Base-by-base conservation (phyloP, 495 filamentous ascomycete species). In the Aspergillus leporis region DNA sequence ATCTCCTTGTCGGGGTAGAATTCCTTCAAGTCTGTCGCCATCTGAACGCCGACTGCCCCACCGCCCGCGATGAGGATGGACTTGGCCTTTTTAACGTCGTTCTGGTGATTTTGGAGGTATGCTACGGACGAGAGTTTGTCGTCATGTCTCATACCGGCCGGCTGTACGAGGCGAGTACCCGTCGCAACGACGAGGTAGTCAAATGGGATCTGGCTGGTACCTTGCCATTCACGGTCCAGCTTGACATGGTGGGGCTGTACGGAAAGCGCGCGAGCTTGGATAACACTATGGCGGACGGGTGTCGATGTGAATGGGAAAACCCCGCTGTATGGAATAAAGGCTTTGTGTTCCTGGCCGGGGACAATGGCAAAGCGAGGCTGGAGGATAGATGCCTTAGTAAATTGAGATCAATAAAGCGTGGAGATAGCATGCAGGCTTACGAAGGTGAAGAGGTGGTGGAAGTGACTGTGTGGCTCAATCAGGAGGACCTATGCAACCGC, bases 41-140 rank as follows among this genome's bases (percentile, higher is more conserved):
- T 69, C 68, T 88, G 81, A 0, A 87, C 78, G 1, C 85, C 85
- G 0, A 85, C 83, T 5, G 85, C 82, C 1, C 85, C 85, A 1
- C 82, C 85, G 3, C 85, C 85, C 1, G 86, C 77, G 19, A 88
- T 76, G 5, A 82, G 70, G 51, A 87, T 76, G 0, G 75, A 77
- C 23, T 74, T 63, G 2, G 80, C 64, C 5, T 57, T 41, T 51
- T 76, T 70, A 2, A 75, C 64, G 23, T 67, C 64, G 1, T 59
- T 62, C 51, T 78, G 75, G 58, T 78, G 75, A 4, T 64, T 71
- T 40, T 74, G 72, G 5, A 78, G 62, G 53, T 76, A 78, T 3
- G 67, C 58, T 23, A 76, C 70, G 0, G 72, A 78, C 21, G 61
- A 78, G 0, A 49, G 50, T 53, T 83, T 83, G 28, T 80, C 77